Base-by-base conservation (phyloP, 2,329 filamentous ascomycete genomes). In the Talaromyces pinophilus region DNA sequence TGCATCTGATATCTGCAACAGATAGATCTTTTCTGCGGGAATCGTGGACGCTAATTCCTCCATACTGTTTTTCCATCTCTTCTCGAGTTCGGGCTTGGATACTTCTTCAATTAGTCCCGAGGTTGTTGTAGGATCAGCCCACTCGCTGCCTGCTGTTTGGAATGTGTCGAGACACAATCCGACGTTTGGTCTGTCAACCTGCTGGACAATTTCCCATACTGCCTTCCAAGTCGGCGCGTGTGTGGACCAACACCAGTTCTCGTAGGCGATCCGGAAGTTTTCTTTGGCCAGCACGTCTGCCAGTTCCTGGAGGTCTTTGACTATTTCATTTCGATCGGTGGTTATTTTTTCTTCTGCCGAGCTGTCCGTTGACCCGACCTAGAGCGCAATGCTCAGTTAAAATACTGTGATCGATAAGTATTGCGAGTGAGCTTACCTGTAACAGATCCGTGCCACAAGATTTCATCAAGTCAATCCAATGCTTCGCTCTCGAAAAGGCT, bases 161-260 rank as follows among this genome's bases (percentile, higher is more conserved):
- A 93, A 93, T 0, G 90, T 93, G 71, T 94, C 90, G 1, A 94
- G 83, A 70, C 90, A 93, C 0, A 93, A 79, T 0, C 91, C 90
- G 11, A 92, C 81, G 68, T 93, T 93, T 0, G 83, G 81, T 2
- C 87, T 78, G 69, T 91, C 79, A 1, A 88, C 88, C 54, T 81
- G 82, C 68, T 84, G 73, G 3, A 92, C 88, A 13, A 93, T 88
- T 1, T 85, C 79, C 89, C 89, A 93, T 0, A 88, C 88, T 59
- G 88, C 83, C 69, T 84, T 85, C 91, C 90, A 94, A 0, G 79
- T 82, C 0, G 88, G 85, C 0, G 90, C 88, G 59, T 87, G 85
- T 0, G 90, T 91, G 0, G 88, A 88, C 91, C 90, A 93, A 77
- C 90, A 92, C 90, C 90, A 93, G 73, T 93, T 92, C 78, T 93